Percentiles rank a stretch among this genome's conserved stretches.
Evolutionary conservation across 108 stramenopile genomes (phyloP).

Genomic region (Nitzschia sp.): DNA sequence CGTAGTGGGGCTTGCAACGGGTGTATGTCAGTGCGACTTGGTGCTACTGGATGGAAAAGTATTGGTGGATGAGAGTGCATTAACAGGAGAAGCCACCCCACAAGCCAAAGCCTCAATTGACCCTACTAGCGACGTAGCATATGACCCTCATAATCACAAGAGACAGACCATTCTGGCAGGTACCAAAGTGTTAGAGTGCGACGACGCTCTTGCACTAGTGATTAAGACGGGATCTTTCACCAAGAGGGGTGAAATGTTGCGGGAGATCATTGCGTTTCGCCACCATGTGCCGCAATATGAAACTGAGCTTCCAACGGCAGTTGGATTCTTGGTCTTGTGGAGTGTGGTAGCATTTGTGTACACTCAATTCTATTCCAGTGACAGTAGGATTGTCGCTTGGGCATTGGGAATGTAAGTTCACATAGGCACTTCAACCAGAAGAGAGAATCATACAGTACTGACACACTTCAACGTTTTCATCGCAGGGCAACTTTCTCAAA

Average conservation of each 20-base stretch:
- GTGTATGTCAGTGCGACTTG: slow-evolving; percentile 60
- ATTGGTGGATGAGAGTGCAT: slow-evolving; percentile 61
- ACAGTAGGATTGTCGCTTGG: no score
- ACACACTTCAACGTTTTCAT: no score
- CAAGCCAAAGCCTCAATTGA: slow-evolving; percentile 54
- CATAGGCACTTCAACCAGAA: no score
- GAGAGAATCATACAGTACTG: no score
- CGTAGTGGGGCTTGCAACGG: slow-evolving; percentile 43
- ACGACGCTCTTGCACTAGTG: slow-evolving; percentile 45
- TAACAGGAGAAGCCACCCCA: slow-evolving; percentile 65
- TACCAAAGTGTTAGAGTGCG: slow-evolving; percentile 51
- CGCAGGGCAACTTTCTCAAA: no score
- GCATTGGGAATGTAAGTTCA: no score
- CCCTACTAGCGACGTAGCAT: slow-evolving; percentile 26
- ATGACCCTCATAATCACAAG: slow-evolving; percentile 38
- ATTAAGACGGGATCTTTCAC: slow-evolving; percentile 60
- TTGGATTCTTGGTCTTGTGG: no score
- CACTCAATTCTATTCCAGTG: no score
- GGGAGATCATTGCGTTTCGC: slow-evolving; percentile 57
- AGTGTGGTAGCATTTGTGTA: no score
- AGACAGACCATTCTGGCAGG: slow-evolving; percentile 64
- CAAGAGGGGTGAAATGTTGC: slow-evolving; percentile 53
- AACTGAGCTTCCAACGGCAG: slow-evolving; percentile 38
- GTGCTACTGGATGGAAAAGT: slow-evolving; percentile 38
- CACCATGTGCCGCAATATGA: slow-evolving; percentile 69